Conservation (phyloP, 1,284 basidiomycete genomes). For the Schizophyllum amplum region DNA sequence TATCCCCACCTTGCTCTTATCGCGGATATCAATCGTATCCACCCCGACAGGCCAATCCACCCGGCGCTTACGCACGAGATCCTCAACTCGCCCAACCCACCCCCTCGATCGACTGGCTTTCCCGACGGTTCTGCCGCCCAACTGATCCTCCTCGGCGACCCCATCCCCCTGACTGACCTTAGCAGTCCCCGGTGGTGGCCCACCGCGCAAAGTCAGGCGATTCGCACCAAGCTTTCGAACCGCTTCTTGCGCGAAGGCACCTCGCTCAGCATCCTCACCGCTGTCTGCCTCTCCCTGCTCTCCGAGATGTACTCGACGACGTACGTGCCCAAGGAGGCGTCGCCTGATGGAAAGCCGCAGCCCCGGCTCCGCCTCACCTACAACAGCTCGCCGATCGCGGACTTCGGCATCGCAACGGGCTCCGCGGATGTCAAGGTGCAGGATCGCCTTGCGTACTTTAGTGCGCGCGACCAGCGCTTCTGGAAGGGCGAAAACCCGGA, state of each 20-base stretch:
- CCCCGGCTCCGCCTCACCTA: conserved; percentile 27
- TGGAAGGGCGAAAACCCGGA: conserved; percentile 29
- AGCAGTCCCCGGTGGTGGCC: conserved; percentile 21
- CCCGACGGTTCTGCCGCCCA: conserved; percentile 25
- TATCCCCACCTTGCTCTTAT: conserved; percentile 30
- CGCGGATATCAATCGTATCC: conserved; percentile 18
- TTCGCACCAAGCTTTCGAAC: conserved; percentile 23
- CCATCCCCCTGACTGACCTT: conserved; percentile 4
- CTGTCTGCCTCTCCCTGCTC: conserved; percentile 25
- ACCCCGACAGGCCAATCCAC: conserved; percentile 20
- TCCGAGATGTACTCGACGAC: conserved; percentile 33
- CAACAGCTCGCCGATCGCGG: conserved; percentile 28
- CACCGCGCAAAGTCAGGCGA: conserved; percentile 14
- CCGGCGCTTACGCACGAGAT: conserved; percentile 25
- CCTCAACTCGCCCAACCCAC: conserved; percentile 27
- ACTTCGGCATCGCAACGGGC: conserved; percentile 35
- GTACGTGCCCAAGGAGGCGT: conserved; percentile 7
- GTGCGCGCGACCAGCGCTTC: conserved; percentile 16
- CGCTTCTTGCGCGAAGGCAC: conserved; percentile 27
- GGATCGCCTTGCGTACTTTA: conserved; percentile 28
- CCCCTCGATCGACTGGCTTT: conserved; percentile 12
- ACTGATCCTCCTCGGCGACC: conserved; percentile 26
- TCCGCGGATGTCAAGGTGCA: conserved; percentile 21
- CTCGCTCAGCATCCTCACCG: conserved; percentile 24
- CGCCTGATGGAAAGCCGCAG: conserved; percentile 6